Conservation (phyloP, 2,329 filamentous ascomycete species). For the Massarina eburnea region DNA sequence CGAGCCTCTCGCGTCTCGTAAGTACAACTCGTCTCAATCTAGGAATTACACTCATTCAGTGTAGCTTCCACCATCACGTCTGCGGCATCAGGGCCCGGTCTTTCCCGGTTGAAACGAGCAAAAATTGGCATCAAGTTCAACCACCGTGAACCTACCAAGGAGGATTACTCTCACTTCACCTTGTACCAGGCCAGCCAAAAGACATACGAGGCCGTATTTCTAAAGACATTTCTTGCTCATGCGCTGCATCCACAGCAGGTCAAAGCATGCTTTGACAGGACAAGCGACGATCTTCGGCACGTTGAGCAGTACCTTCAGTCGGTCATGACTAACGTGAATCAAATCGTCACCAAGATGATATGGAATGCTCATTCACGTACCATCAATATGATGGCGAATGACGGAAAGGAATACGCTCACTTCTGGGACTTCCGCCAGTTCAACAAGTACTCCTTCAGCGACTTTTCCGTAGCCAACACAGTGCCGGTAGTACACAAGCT, state of each 20-base stretch:
- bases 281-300: not conserved
- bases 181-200: slow-evolving; percentile 30
- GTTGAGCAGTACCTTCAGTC: slow-evolving; percentile 18
- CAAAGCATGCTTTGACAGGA: slow-evolving; percentile 9
- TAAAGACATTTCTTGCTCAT: slow-evolving; percentile 24
- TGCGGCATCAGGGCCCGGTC: not conserved
- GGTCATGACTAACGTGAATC: slow-evolving; percentile 16
- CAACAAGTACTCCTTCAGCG: slow-evolving; percentile 10
- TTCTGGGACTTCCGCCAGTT: slow-evolving; percentile 23
- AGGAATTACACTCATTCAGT: not conserved
- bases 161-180: slow-evolving; percentile 21
- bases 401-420: slow-evolving; percentile 14
- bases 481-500: slow-evolving; percentile 11
- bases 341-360: slow-evolving; percentile 25
- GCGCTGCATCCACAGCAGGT: slow-evolving; percentile 21
- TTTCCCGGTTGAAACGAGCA: slow-evolving; percentile 9
- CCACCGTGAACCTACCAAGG: slow-evolving; percentile 17
- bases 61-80: not conserved
- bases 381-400: slow-evolving; percentile 21
- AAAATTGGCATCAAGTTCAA: slow-evolving; percentile 9
- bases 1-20: slow-evolving; percentile 12
- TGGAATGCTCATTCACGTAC: slow-evolving; percentile 23
- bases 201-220: slow-evolving; percentile 23
- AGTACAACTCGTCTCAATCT: not conserved
- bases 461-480: slow-evolving; percentile 16